These are phyloP conservation scores for Serendipita indica DNA, from an alignment of 768 basidiomycete genomes.

Conservation along the genomic window DNA sequence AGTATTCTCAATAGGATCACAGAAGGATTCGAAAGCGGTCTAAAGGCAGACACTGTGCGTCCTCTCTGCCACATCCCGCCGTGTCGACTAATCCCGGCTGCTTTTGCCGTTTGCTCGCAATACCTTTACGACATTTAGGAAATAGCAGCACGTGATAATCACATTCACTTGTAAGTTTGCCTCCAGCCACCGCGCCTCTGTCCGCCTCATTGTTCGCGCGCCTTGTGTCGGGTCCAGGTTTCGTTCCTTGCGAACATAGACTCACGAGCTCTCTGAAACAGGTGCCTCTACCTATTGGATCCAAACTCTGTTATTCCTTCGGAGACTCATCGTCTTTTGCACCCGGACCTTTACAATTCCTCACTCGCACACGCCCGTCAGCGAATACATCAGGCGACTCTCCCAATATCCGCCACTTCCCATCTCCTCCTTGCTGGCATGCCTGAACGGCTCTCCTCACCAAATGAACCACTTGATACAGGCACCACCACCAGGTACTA, in stretches of 20 bases:
- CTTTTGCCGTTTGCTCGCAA: not conserved
- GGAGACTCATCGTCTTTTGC: not conserved
- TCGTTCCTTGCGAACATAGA: no score
- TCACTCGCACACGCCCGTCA: not conserved
- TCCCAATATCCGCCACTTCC: no score
- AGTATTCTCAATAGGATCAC: not conserved
- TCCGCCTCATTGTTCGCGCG: no score
- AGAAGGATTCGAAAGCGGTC: not conserved
- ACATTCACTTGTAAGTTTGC: slow-evolving; percentile 1
- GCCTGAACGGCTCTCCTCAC: not conserved
- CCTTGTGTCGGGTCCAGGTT: no score
- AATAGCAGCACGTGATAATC: not conserved
- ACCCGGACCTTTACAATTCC: not conserved
- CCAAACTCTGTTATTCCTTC: not conserved
- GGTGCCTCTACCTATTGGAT: not conserved
- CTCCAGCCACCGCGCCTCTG: no score
- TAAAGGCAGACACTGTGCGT: not conserved
- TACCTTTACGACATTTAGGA: not conserved
- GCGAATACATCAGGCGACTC: not conserved
- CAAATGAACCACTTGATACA: not conserved
- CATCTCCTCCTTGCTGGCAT: no score
- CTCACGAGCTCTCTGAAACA: not conserved
- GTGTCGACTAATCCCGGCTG: not conserved
- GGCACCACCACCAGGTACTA: not conserved
- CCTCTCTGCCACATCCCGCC: not conserved